Percentiles rank a stretch among this genome's conserved stretches.
phyloP scores from a whole-genome alignment of 2,329 filamentous ascomycete genomes.

The Microthyrium microscopicum region DNA sequence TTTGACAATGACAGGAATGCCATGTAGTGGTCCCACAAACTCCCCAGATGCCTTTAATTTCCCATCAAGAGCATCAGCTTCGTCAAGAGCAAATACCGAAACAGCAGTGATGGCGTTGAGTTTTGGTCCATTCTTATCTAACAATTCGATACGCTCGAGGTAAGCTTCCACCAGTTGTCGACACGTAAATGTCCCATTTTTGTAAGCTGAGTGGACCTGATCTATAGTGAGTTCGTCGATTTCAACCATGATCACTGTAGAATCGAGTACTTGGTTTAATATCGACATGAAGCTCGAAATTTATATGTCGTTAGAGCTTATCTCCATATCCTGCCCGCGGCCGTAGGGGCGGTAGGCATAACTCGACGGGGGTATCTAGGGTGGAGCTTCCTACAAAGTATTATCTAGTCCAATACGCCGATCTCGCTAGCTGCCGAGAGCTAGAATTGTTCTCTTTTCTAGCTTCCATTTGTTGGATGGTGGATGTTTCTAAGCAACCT shows the following conservation, averaged over 20 bases:
- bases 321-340: too few species aligned
- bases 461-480: too few species aligned
- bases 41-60: neutral
- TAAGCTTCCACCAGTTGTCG: slow-evolving; percentile 2
- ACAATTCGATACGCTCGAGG: slow-evolving; percentile 1
- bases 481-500: too few species aligned
- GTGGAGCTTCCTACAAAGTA: too few species aligned
- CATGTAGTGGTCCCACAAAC: slow-evolving; percentile 4
- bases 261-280: too few species aligned
- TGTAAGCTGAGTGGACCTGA: slow-evolving; percentile 4
- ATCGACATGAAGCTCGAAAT: too few species aligned
- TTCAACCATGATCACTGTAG: neutral
- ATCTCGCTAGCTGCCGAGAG: too few species aligned
- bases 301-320: too few species aligned
- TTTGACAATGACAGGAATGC: slow-evolving; percentile 4
- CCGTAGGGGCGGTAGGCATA: too few species aligned
- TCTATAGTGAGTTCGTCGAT: slow-evolving; percentile 4
- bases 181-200: slow-evolving; percentile 1
- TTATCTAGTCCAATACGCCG: too few species aligned
- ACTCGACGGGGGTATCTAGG: too few species aligned
- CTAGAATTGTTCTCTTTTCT: too few species aligned
- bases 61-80: slow-evolving; percentile 4
- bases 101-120: slow-evolving; percentile 3
- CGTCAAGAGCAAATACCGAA: neutral
- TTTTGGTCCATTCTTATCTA: slow-evolving; percentile 1